These are phyloP conservation scores for Rhizopogon rudus DNA, from an alignment of 768 basidiomycete genomes.

Conservation along the genomic window DNA sequence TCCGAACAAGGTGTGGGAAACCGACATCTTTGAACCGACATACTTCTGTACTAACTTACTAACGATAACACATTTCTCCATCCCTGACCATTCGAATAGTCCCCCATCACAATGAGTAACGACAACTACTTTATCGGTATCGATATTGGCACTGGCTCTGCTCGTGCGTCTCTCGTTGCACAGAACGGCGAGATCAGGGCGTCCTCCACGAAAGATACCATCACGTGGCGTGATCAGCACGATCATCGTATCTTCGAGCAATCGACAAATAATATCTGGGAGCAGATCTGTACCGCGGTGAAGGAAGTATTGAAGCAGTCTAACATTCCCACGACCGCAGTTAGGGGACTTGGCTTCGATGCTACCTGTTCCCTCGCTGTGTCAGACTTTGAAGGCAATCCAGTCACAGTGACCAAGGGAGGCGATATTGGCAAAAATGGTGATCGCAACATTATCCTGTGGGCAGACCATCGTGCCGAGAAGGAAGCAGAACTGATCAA, in stretches of 20 bases:
- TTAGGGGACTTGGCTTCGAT: conserved; percentile 92
- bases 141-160: conserved; percentile 93
- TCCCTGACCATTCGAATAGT: not conserved
- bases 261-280: conserved; percentile 87
- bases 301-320: conserved; percentile 58
- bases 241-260: conserved; percentile 97
- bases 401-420: conserved; percentile 72
- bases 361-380: conserved; percentile 97
- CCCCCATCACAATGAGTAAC: conserved; percentile 25
- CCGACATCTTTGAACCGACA: no score
- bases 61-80: conserved; percentile 1
- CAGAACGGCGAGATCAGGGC: conserved; percentile 65
- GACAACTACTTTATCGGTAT: conserved; percentile 63
- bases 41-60: not conserved
- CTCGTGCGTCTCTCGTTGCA: conserved; percentile 77
- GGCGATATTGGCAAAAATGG: conserved; percentile 56
- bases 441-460: conserved; percentile 85
- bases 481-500: conserved; percentile 91
- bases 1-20: not conserved
- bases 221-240: conserved; percentile 75
- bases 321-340: conserved; percentile 46
- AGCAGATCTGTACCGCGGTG: conserved; percentile 55
- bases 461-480: conserved; percentile 96
- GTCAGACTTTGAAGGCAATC: conserved; percentile 63
- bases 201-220: conserved; percentile 76